These are phyloP conservation scores for Teratosphaeriaceae sp. DNA, from an alignment of 2,329 filamentous ascomycete genomes.

Conservation along the genomic window DNA sequence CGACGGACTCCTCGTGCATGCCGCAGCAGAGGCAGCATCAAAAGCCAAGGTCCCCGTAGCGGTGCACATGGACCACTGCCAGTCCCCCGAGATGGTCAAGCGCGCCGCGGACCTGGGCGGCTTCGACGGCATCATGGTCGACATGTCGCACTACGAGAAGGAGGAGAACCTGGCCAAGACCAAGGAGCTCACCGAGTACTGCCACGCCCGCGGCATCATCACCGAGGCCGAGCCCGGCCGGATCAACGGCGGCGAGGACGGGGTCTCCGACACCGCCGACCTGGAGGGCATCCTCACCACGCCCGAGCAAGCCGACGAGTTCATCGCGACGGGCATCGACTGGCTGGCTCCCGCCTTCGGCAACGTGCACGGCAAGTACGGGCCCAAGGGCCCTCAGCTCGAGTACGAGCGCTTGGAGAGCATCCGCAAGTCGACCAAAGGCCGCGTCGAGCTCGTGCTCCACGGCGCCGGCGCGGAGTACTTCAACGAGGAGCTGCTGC, in stretches of 20 bases:
- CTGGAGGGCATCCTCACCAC: conserved; percentile 60
- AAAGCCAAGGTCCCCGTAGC: conserved; percentile 37
- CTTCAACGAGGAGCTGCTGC: conserved; percentile 48
- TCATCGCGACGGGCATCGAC: conserved; percentile 64
- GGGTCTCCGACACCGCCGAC: conserved; percentile 60
- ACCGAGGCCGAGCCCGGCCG: conserved; percentile 65
- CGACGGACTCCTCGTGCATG: conserved; percentile 39
- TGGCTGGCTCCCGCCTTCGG: conserved; percentile 70
- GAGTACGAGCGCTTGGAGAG: conserved; percentile 51
- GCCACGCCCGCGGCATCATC: conserved; percentile 58
- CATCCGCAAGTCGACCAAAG: conserved; percentile 44
- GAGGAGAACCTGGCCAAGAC: conserved; percentile 62
- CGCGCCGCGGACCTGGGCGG: conserved; percentile 16
- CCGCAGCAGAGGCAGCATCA: conserved; percentile 38
- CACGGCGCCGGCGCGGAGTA: conserved; percentile 48
- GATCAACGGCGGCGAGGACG: conserved; percentile 69
- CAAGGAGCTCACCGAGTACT: conserved; percentile 56
- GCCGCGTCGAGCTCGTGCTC: conserved; percentile 45
- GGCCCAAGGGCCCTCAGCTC: conserved; percentile 52
- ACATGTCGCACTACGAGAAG: conserved; percentile 67
- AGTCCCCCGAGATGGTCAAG: conserved; percentile 37
- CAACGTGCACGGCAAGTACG: conserved; percentile 70
- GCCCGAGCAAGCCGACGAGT: conserved; percentile 61
- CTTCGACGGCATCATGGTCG: conserved; percentile 70
- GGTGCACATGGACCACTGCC: conserved; percentile 43